Evolutionary conservation across 805 yeast species (phyloP), one percentile per base, ranked within the genome.

Genomic region (Zygosaccharomyces rouxii): DNA sequence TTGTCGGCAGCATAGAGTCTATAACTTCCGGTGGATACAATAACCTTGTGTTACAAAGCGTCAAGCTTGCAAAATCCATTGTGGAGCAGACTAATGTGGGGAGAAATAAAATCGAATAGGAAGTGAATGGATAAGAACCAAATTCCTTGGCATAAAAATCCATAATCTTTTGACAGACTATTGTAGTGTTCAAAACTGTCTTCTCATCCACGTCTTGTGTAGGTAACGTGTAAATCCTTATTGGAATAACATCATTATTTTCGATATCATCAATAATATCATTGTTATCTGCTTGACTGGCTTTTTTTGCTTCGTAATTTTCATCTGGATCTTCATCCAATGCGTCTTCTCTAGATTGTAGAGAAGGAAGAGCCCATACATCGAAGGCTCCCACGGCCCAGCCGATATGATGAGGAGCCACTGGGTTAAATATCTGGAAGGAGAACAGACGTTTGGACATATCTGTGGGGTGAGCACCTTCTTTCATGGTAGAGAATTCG

Each of bases 301-400:
- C 53, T 6, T 68, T 71, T 5, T 63, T 67, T 5, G 60, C 59
- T 23, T 76, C 73, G 13, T 68, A 69, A 5, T 63, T 63, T 38
- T 69, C 71, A 28, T 70, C 74, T 26, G 65, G 69, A 35, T 64
- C 65, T 33, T 66, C 65, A 3, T 63, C 66, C 10, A 55, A 38
- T 3, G 44, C 35, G 3, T 56, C 60, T n/a, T 52, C 55, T 25
- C 53, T 46, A 10, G 50, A 39, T 3, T 53, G 40, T 3, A 64
- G 35, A n/a, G 58, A 49, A 2, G 70, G 70, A 25, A 66, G 42
- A n/a, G 49, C 55, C 62, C 70, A 25, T 69, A 78, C 78, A 37
- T 83, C 82, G 64, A 92, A 94, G 2, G 96, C 84, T 0, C 98
- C 99, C 3, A 89, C 79, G 0, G 96, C 90, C 83, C 95, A 94